Evolutionary conservation across 176 grass and related monocot species (phyloP).

Genomic region (Zoysia pacifica): DNA sequence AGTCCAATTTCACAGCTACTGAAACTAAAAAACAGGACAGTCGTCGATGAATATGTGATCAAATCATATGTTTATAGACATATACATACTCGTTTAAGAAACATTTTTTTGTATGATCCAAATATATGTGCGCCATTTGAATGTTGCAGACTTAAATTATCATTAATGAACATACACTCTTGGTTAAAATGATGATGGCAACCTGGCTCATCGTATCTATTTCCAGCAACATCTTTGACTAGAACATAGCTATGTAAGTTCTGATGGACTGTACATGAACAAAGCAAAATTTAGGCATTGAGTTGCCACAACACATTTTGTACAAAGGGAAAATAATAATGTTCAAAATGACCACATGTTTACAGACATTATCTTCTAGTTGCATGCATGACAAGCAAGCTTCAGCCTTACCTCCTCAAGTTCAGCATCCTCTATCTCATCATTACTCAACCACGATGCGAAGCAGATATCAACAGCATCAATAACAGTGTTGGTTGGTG

Average conservation of each 20-base stretch:
- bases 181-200: neutral
- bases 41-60: neutral
- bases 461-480: conserved; percentile 66
- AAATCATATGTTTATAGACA: neutral
- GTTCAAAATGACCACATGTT: conserved; percentile 22
- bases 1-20: neutral
- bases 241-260: conserved; percentile 14
- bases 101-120: neutral
- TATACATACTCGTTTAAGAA: conserved; percentile 17
- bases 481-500: conserved; percentile 35
- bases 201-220: conserved; percentile 18
- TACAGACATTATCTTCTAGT: conserved; percentile 36
- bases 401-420: conserved; percentile 65
- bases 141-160: neutral
- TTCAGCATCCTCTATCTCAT: conserved; percentile 63
- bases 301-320: conserved; percentile 31
- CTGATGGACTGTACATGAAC: neutral
- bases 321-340: conserved; percentile 34
- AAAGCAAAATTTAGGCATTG: neutral
- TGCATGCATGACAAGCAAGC: conserved; percentile 38
- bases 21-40: neutral
- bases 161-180: neutral
- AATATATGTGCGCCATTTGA: conserved; percentile 13
- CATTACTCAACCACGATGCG: conserved; percentile 68
- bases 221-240: conserved; percentile 25